phyloP scores from a whole-genome alignment of 2,329 filamentous ascomycete genomes.

The Fusarium siculi region DNA sequence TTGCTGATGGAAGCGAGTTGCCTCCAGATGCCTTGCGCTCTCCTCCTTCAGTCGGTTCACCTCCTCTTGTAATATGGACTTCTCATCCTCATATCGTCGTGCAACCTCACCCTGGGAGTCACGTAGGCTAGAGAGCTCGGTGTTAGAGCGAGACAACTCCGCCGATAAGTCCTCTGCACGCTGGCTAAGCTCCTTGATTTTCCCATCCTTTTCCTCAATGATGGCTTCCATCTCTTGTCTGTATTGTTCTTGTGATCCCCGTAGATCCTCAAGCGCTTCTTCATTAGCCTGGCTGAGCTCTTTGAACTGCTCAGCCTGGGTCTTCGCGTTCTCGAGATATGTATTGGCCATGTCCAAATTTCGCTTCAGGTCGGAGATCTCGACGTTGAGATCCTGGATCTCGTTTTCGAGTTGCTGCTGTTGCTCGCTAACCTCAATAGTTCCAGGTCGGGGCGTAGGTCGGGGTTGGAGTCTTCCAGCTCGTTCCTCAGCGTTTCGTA shows the following conservation, averaged over 20 bases:
- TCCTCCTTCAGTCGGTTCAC: conserved; percentile 85
- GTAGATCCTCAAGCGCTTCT: conserved; percentile 83
- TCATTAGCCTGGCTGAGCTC: conserved; percentile 87
- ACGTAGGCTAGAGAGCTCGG: conserved; percentile 81
- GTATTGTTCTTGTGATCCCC: conserved; percentile 85
- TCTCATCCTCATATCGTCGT: conserved; percentile 82
- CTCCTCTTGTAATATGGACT: conserved; percentile 80
- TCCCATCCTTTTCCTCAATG: conserved; percentile 80
- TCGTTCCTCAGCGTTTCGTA: conserved; percentile 90
- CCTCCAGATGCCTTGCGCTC: conserved; percentile 80
- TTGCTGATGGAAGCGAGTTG: conserved; percentile 86
- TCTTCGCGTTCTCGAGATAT: conserved; percentile 83
- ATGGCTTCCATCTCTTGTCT: conserved; percentile 84
- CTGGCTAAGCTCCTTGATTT: conserved; percentile 83
- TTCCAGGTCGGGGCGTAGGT: conserved; percentile 70
- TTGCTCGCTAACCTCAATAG: conserved; percentile 54
- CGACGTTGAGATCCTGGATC: conserved; percentile 82
- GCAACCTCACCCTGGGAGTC: conserved; percentile 81
- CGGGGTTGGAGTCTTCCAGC: conserved; percentile 83
- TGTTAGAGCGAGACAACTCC: conserved; percentile 84
- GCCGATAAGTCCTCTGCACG: conserved; percentile 84
- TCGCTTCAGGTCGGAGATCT: conserved; percentile 87
- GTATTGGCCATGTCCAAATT: conserved; percentile 83
- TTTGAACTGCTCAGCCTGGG: conserved; percentile 88
- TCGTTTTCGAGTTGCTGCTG: conserved; percentile 66